Conservation (phyloP, 345 rosid genomes). For the Diplotaxis tenuifolia region DNA sequence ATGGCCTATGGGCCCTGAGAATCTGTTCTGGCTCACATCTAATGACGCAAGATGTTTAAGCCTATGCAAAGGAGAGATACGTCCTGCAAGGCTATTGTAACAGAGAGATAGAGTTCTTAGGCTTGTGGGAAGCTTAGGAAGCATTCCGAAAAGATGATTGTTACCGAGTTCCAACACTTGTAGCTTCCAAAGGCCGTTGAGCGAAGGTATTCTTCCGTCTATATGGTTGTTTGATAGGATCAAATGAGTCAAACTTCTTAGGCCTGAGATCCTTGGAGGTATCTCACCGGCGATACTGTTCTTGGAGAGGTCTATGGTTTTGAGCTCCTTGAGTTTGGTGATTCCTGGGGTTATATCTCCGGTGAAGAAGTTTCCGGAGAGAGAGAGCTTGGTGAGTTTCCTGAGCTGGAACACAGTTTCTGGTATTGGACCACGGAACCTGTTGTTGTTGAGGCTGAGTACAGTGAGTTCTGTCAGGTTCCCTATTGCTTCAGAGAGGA, state of each 20-base stretch:
- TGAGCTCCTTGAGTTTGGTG: slow-evolving; percentile 37
- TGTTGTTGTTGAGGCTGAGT: slow-evolving; percentile 44
- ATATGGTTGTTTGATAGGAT: slow-evolving; percentile 44
- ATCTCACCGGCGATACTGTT: slow-evolving; percentile 49
- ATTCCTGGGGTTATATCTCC: slow-evolving; percentile 44
- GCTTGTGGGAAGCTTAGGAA: slow-evolving; percentile 50
- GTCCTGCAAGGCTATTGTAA: slow-evolving; percentile 48
- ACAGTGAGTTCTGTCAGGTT: background rate
- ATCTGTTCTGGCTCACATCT: slow-evolving; percentile 53
- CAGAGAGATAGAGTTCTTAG: slow-evolving; percentile 43
- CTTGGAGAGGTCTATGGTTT: slow-evolving; percentile 42
- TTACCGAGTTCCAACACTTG: slow-evolving; percentile 42
- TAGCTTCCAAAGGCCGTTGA: slow-evolving; percentile 53
- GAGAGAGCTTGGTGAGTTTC: slow-evolving; percentile 43
- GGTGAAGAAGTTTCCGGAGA: slow-evolving; percentile 47
- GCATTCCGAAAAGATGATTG: slow-evolving; percentile 46
- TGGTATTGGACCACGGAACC: slow-evolving; percentile 60
- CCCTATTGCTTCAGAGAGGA: background rate
- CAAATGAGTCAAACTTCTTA: slow-evolving; percentile 43
- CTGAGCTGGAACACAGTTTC: slow-evolving; percentile 42
- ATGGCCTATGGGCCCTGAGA: slow-evolving; percentile 40
- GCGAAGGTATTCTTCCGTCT: slow-evolving; percentile 49
- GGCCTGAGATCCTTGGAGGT: slow-evolving; percentile 40
- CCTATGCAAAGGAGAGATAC: slow-evolving; percentile 33
- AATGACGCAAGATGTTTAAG: slow-evolving; percentile 36